phyloP scores from a whole-genome alignment of 371 early-diverging fungal genomes.

The Gilbertella persicaria region DNA sequence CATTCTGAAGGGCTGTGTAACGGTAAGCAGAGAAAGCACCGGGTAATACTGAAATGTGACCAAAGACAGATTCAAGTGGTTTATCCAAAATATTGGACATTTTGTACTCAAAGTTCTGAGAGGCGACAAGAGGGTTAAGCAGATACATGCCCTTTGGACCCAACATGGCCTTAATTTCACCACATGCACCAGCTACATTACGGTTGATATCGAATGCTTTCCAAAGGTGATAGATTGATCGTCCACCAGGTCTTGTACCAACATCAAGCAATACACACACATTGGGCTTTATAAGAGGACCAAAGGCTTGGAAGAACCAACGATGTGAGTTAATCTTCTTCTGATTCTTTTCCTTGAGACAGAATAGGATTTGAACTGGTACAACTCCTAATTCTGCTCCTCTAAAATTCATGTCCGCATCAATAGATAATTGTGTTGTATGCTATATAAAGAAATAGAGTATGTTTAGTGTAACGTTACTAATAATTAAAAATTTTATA shows the following conservation, averaged over 20 bases:
- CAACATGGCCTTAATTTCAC: constrained; percentile 82
- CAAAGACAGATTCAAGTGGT: constrained; percentile 83
- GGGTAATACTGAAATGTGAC: constrained; percentile 81
- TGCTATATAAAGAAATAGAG: constrained; percentile 37
- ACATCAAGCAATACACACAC: constrained; percentile 83
- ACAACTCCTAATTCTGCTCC: constrained; percentile 69
- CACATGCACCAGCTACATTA: constrained; percentile 81
- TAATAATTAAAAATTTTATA: constrained; percentile 2
- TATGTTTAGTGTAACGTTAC: constrained; percentile 16
- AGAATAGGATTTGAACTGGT: constrained; percentile 80
- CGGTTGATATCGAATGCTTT: constrained; percentile 78
- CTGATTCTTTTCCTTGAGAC: constrained; percentile 73
- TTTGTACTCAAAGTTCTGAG: constrained; percentile 87
- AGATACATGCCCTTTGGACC: constrained; percentile 72
- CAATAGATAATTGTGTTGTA: constrained; percentile 77
- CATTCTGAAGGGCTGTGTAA: constrained; percentile 72
- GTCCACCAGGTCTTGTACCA: constrained; percentile 74
- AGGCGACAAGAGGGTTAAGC: constrained; percentile 88
- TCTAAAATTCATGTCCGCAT: constrained; percentile 59
- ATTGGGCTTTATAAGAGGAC: constrained; percentile 73
- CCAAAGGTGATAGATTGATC: constrained; percentile 70
- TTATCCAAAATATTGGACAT: constrained; percentile 89
- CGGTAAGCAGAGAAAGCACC: constrained; percentile 89
- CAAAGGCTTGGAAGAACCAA: constrained; percentile 89
- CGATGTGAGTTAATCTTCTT: constrained; percentile 88